Evolutionary conservation across 345 rosid genomes (phyloP).

Genomic region (Euphorbia pulcherrima): DNA sequence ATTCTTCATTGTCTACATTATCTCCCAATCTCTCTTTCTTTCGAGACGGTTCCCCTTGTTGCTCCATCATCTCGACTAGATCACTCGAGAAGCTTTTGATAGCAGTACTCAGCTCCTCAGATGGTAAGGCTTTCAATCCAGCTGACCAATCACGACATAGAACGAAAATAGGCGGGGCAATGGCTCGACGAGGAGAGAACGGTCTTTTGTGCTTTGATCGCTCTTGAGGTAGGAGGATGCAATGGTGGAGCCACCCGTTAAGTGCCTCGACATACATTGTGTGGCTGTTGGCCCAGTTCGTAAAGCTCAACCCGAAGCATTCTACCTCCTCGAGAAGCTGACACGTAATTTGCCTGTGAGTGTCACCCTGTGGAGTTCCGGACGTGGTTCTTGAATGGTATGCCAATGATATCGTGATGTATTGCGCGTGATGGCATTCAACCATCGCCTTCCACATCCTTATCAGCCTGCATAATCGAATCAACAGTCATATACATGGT

Average conservation of each 20-base stretch:
- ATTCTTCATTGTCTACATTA: constrained; percentile 30
- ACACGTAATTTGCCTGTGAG: constrained; percentile 42
- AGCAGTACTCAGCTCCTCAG: constrained; percentile 58
- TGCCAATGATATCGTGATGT: constrained; percentile 86
- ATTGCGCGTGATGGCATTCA: constrained; percentile 86
- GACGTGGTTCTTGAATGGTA: constrained; percentile 65
- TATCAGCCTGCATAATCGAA: constrained; percentile 54
- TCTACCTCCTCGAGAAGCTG: constrained; percentile 71
- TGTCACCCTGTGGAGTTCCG: constrained; percentile 34
- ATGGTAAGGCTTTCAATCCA: constrained; percentile 63
- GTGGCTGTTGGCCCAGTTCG: constrained; percentile 66
- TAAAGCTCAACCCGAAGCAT: constrained; percentile 78
- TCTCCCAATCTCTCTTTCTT: constrained; percentile 24
- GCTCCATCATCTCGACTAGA: constrained; percentile 43
- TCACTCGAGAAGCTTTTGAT: constrained; percentile 56
- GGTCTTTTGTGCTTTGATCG: constrained; percentile 55
- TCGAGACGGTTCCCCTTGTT: constrained; percentile 27
- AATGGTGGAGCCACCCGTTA: constrained; percentile 74
- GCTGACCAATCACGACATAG: constrained; percentile 73
- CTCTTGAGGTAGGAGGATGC: constrained; percentile 69
- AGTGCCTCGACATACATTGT: constrained; percentile 65
- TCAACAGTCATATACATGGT: background rate
- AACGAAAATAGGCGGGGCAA: constrained; percentile 80
- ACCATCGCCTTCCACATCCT: constrained; percentile 98
- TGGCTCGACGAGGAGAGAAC: constrained; percentile 66